These are phyloP conservation scores for Papiliotrema nemorosa DNA, from an alignment of 1,284 basidiomycete genomes.

Conservation along the genomic window DNA sequence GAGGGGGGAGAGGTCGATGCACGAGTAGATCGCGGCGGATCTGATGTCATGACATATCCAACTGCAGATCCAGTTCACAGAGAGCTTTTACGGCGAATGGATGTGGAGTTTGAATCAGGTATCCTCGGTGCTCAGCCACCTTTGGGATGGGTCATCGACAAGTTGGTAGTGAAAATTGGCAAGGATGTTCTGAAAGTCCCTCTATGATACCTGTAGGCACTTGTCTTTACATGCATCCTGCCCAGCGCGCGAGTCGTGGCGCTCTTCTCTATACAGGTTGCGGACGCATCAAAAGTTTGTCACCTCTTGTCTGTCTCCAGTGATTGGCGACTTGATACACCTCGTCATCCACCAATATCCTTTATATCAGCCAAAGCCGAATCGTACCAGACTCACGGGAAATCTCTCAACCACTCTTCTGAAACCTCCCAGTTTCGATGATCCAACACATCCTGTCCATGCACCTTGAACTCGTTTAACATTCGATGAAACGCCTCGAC, in stretches of 20 bases:
- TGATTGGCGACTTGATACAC: constrained; percentile 43
- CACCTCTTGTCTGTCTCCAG: constrained; percentile 34
- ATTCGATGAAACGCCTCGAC: constrained; percentile 32
- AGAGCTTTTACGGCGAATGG: no score
- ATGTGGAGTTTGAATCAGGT: constrained; percentile 9
- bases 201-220: no score
- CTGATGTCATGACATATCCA: no score
- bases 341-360: constrained; percentile 42
- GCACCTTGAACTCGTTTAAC: constrained; percentile 60
- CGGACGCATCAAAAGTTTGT: constrained; percentile 19
- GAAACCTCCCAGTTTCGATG: constrained; percentile 84
- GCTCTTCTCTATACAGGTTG: no score
- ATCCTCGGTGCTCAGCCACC: constrained; percentile 25
- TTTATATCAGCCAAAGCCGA: background rate
- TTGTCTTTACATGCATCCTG: no score
- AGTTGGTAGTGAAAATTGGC: constrained; percentile 33
- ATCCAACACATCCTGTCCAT: constrained; percentile 81
- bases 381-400: constrained; percentile 58
- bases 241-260: no score
- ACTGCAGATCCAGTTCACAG: no score
- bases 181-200: no score
- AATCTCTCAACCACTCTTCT: constrained; percentile 75
- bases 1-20: background rate
- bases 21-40: no score
- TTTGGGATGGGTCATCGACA: constrained; percentile 31